A percentile compares a stretch with the other conserved stretches of the same genome.
These are phyloP conservation scores for Linnemannia hyalina DNA, from an alignment of 192 early-diverging fungal genomes.

Conservation along the genomic window DNA sequence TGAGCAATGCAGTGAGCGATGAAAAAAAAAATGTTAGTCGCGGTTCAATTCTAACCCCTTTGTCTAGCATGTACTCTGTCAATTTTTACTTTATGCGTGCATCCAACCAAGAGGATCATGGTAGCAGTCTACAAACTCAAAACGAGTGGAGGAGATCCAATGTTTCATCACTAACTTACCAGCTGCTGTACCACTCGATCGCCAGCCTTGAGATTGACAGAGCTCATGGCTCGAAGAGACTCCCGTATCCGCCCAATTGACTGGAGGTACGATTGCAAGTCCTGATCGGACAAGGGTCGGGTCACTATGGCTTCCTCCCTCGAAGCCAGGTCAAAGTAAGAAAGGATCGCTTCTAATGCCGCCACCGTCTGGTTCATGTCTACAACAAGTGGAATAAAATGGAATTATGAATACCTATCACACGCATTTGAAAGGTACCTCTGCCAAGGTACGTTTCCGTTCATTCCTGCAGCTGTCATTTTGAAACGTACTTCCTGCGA, in stretches of 20 bases:
- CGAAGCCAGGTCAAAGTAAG: conserved; percentile 76
- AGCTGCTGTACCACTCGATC: conserved; percentile 49
- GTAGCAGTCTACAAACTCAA: neutral
- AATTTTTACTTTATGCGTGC: neutral
- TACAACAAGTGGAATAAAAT: conserved; percentile 24
- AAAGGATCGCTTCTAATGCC: conserved; percentile 70
- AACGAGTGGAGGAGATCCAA: neutral
- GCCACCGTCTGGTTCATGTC: conserved; percentile 78
- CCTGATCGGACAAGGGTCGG: conserved; percentile 66
- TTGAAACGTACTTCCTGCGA: conserved; percentile 75
- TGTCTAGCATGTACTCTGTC: neutral
- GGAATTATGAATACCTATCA: neutral
- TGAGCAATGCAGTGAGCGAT: conserved; percentile 2
- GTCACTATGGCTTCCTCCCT: conserved; percentile 76
- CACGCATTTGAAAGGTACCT: neutral
- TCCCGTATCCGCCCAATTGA: conserved; percentile 54
- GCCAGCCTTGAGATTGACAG: conserved; percentile 50
- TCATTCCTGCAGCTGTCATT: neutral
- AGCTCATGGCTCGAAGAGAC: conserved; percentile 45
- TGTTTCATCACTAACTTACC: conserved; percentile 15
- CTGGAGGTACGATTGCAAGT: conserved; percentile 29
- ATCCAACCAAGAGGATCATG: neutral
- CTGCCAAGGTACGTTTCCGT: neutral
- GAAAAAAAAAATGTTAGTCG: neutral
- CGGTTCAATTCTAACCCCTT: neutral